phyloP scores from a whole-genome alignment of 208 protist genomes.

The Leishmania gerbilli region DNA sequence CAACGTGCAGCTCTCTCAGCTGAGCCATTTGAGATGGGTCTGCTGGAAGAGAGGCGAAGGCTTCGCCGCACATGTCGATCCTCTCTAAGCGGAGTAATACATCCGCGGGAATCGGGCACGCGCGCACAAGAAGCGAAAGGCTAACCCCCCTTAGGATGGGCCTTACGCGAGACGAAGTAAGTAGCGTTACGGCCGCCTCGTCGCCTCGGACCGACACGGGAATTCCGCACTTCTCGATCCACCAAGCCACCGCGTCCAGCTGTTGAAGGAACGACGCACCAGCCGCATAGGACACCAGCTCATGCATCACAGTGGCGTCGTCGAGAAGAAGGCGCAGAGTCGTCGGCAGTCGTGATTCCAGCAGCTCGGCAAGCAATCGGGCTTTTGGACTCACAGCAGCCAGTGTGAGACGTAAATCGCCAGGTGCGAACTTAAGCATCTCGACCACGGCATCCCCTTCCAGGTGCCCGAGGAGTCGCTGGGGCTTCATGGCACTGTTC shows the following conservation, averaged over 20 bases:
- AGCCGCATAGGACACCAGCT: neutral
- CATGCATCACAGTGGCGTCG: slow-evolving; percentile 11
- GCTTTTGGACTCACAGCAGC: slow-evolving; percentile 13
- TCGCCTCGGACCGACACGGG: neutral
- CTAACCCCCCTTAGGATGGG: slow-evolving; percentile 3
- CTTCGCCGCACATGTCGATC: slow-evolving; percentile 13
- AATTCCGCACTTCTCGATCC: slow-evolving; percentile 16
- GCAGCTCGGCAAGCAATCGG: slow-evolving; percentile 7
- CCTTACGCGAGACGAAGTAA: neutral
- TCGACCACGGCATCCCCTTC: slow-evolving; percentile 7
- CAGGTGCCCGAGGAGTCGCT: slow-evolving; percentile 7
- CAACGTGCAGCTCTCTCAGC: slow-evolving; percentile 15
- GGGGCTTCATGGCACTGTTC: slow-evolving; percentile 6
- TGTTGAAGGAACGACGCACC: neutral
- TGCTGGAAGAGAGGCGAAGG: slow-evolving; percentile 2
- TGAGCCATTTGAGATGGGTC: neutral
- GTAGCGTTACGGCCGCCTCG: neutral
- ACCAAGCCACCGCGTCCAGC: slow-evolving; percentile 3
- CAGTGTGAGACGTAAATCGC: neutral
- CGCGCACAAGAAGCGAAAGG: slow-evolving; percentile 3
- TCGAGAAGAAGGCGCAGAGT: slow-evolving; percentile 7
- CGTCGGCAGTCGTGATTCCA: neutral
- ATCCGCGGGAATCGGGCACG: slow-evolving; percentile 4
- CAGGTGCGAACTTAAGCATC: slow-evolving; percentile 10
- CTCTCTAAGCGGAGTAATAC: neutral